A percentile compares a stretch with the other conserved stretches of the same genome.
These are phyloP conservation scores for Quercus phellos DNA, from an alignment of 331 rosid genomes.

Conservation along the genomic window DNA sequence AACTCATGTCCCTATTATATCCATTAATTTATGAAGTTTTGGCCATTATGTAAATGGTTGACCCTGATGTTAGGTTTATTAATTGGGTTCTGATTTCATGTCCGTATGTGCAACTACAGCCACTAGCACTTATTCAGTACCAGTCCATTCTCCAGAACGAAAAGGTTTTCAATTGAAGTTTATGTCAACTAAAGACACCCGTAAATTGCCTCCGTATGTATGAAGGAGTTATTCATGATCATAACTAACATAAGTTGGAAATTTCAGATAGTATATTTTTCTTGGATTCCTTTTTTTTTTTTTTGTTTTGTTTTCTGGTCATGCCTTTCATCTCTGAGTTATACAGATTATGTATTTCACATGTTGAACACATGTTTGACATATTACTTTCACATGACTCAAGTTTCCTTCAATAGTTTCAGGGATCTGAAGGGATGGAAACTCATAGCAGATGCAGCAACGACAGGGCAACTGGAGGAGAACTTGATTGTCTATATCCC, in stretches of 20 bases:
- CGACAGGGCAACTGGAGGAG: slow-evolving; percentile 31
- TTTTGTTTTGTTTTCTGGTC: background rate
- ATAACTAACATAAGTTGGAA: background rate
- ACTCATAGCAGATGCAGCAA: slow-evolving; percentile 41
- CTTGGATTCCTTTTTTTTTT: background rate
- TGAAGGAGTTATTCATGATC: background rate
- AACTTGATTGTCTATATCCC: slow-evolving; percentile 24
- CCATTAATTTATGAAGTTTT: background rate
- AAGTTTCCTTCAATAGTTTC: slow-evolving; percentile 24
- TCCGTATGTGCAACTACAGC: background rate
- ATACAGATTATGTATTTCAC: background rate
- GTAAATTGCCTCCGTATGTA: background rate
- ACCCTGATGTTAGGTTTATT: background rate
- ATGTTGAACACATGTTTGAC: slow-evolving; percentile 4
- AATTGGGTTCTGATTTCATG: background rate
- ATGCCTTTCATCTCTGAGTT: background rate
- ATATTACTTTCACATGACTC: slow-evolving; percentile 8
- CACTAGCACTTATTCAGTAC: background rate
- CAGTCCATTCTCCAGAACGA: background rate
- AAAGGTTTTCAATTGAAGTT: background rate
- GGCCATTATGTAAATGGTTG: background rate
- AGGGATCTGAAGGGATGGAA: slow-evolving; percentile 53
- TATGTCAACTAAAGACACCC: background rate
- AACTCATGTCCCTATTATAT: background rate
- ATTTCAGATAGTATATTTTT: background rate